These are phyloP conservation scores for Funneliformis geosporum DNA, from an alignment of 192 early-diverging fungal species.

Conservation along the genomic window DNA sequence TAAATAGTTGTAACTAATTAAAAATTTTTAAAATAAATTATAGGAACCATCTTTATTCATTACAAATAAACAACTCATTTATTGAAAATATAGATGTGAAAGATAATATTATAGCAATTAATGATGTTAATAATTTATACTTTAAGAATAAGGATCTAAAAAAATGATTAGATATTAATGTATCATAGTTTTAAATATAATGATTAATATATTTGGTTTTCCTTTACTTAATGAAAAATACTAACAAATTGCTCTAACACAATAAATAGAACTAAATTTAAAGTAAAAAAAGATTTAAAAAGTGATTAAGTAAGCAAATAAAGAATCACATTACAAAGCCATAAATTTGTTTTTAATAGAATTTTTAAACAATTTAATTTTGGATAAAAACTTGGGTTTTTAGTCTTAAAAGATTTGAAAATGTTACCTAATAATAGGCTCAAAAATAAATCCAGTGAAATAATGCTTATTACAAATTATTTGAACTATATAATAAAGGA, in stretches of 20 bases:
- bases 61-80: too few relatives aligned
- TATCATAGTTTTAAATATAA: constrained; percentile 18
- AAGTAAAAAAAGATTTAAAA: constrained; percentile 24
- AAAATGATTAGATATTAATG: constrained; percentile 25
- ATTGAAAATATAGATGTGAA: too few relatives aligned
- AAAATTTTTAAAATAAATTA: too few relatives aligned
- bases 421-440: neutral
- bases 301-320: neutral
- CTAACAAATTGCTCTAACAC: constrained; percentile 7
- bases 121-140: constrained; percentile 4
- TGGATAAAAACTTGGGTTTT: constrained; percentile 19
- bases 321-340: neutral
- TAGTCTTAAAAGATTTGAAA: constrained; percentile 12
- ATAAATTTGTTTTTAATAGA: neutral
- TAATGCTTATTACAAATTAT: constrained; percentile 17
- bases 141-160: neutral
- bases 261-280: constrained; percentile 17
- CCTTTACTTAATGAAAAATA: constrained; percentile 24
- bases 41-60: too few relatives aligned
- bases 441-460: constrained; percentile 27
- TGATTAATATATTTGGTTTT: constrained; percentile 19
- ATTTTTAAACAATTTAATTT: constrained; percentile 15
- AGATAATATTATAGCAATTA: neutral
- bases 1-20: too few relatives aligned
- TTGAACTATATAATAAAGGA: constrained; percentile 20